Evolutionary conservation across 495 filamentous ascomycete species (phyloP), one percentile per base, ranked within the genome.

Genomic region (Geoglossum glabrum): DNA sequence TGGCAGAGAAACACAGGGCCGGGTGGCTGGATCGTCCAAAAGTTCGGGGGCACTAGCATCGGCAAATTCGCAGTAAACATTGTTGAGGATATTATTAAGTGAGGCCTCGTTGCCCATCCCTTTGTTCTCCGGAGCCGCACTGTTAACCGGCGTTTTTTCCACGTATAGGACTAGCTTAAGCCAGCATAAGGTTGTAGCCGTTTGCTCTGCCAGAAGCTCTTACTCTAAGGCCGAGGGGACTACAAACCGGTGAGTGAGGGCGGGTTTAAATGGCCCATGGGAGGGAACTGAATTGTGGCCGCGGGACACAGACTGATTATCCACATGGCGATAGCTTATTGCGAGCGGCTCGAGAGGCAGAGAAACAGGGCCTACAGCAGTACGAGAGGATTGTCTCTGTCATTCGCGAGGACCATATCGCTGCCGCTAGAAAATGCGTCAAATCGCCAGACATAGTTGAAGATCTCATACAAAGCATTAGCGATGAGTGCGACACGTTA

Each of bases 141-240:
- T 58, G 23, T 27, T 33, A 25, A 31, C 43, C 3, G 21, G 30
- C 13, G 9, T 51, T 43, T 21, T 31, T 23, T 28, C n/a, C n/a
- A 23, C 34, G 15, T 13, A 17, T 62, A 95, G 87, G 65, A 73
- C 79, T 26, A 80, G 79, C 66, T 73, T 92, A 46, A 68, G 70
- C 28, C 72, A 79, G 34, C 77, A 86, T 59, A 80, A 77, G 65
- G 79, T 95, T 58, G 90, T 84, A 36, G 82, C 96, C 43, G 87
- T 97, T 27, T 96, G 92, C 65, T 98, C 92, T 45, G 92, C 92
- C 23, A 72, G 89, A 66, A 95, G 87, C 67, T 90, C 84, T 57
- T 84, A 83, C 58, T 90, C 86, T 63, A 97, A 97, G 69, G 78
- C 78, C 30, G 86, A 90, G 58, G 90, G 90, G 55, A 96, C 92